Conservation (phyloP, 257 asterid species). For the Knoxia roxburghii region DNA sequence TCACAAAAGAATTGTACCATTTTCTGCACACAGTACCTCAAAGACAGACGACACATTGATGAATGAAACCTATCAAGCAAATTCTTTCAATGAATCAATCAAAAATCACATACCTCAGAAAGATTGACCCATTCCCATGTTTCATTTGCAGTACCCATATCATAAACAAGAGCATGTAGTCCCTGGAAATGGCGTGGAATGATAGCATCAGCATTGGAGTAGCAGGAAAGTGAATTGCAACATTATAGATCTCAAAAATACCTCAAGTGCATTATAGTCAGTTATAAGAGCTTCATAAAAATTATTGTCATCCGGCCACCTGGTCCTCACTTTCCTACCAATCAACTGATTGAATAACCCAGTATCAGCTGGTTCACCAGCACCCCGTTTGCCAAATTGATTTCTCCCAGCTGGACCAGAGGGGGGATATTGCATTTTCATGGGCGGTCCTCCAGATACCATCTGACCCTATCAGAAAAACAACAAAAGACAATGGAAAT, state of each 20-base stretch:
- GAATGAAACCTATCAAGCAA: background rate
- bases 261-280: slow-evolving; percentile 61
- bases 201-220: slow-evolving; percentile 19
- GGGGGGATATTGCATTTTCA: slow-evolving; percentile 62
- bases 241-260: slow-evolving; percentile 19
- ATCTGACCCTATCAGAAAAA: slow-evolving; percentile 32
- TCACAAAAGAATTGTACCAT: background rate
- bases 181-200: slow-evolving; percentile 40
- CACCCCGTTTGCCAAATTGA: slow-evolving; percentile 57
- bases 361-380: slow-evolving; percentile 57
- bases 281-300: slow-evolving; percentile 89
- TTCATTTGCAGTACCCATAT: slow-evolving; percentile 46
- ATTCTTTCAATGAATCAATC: slow-evolving; percentile 11
- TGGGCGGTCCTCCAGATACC: slow-evolving; percentile 52
- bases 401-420: slow-evolving; percentile 77
- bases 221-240: slow-evolving; percentile 7
- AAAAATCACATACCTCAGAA: slow-evolving; percentile 43
- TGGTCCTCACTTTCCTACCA: slow-evolving; percentile 85
- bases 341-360: slow-evolving; percentile 50
- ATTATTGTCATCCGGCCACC: slow-evolving; percentile 97
- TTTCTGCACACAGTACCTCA: background rate
- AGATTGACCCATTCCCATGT: slow-evolving; percentile 75
- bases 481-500: slow-evolving; percentile 1
- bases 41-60: background rate
- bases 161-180: slow-evolving; percentile 67